Percentiles rank a stretch among this genome's conserved stretches.
These are phyloP conservation scores for Ilex aquifolium DNA, from an alignment of 257 asterid genomes.

Conservation along the genomic window DNA sequence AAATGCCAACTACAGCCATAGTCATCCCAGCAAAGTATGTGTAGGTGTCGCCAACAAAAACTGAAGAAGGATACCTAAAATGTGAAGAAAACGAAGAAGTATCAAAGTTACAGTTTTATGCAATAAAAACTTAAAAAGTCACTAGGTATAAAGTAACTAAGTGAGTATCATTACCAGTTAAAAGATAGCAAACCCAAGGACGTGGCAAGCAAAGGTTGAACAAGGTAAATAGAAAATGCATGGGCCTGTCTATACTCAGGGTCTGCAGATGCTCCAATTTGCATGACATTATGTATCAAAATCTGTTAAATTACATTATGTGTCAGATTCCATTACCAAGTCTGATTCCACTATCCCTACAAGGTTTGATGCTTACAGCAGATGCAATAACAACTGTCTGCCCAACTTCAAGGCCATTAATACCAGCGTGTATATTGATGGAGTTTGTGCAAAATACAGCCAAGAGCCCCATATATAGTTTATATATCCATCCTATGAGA, in stretches of 20 bases:
- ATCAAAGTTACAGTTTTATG: background rate
- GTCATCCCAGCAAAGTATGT: constrained; percentile 96
- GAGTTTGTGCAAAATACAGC: constrained; percentile 96
- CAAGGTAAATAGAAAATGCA: constrained; percentile 85
- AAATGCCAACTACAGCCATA: constrained; percentile 83
- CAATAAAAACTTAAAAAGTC: background rate
- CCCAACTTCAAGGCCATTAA: constrained; percentile 98
- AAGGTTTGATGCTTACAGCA: constrained; percentile 51
- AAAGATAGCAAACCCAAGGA: constrained; percentile 81
- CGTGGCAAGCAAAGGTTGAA: constrained; percentile 88
- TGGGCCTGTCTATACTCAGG: constrained; percentile 86
- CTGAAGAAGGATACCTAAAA: constrained; percentile 82
- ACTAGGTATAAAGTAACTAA: too few species aligned
- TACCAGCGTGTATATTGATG: constrained; percentile 86
- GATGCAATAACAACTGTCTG: constrained; percentile 84
- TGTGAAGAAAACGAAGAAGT: constrained; percentile 2
- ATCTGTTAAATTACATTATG: constrained; percentile 38
- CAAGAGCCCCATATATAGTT: constrained; percentile 90
- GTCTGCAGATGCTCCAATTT: constrained; percentile 70
- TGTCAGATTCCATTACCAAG: background rate
- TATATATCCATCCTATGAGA: constrained; percentile 78
- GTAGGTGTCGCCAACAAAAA: constrained; percentile 81
- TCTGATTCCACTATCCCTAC: background rate
- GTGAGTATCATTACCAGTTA: constrained; percentile 62
- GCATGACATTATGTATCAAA: constrained; percentile 77